Percentiles rank a stretch among this genome's conserved stretches.
Evolutionary conservation across 495 filamentous ascomycete genomes (phyloP).

Genomic region (Halenospora varia): DNA sequence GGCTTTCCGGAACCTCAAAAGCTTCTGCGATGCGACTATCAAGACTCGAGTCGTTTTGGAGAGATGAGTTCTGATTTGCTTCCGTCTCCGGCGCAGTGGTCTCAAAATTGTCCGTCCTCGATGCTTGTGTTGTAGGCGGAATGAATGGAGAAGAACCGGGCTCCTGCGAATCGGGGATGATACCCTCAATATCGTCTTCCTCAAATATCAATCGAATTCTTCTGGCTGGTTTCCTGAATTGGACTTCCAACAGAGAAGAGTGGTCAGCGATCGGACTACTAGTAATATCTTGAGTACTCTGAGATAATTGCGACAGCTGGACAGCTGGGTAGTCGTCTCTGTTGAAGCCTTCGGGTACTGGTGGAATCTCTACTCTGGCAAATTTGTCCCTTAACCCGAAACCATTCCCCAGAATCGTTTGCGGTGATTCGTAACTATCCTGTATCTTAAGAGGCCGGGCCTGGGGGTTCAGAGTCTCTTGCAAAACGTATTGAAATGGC

Average conservation of each 20-base stretch:
- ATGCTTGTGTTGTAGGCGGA: not conserved
- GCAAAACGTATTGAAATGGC: constrained; percentile 11
- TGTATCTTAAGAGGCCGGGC: constrained; percentile 9
- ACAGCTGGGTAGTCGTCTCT: constrained; percentile 9
- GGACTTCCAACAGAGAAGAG: no score
- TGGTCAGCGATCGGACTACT: not conserved
- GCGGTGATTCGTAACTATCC: constrained; percentile 24
- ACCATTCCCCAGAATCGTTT: not conserved
- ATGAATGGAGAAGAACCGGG: not conserved
- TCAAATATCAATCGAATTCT: not conserved
- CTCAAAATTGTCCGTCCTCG: not conserved
- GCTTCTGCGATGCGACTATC: not conserved
- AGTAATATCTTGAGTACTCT: not conserved
- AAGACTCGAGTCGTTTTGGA: not conserved
- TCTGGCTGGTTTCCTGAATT: not conserved
- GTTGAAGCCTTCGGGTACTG: constrained; percentile 13
- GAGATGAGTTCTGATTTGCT: not conserved
- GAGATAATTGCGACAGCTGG: constrained; percentile 13
- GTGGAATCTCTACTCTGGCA: constrained; percentile 14
- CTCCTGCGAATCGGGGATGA: constrained; percentile 19
- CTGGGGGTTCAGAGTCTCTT: not conserved
- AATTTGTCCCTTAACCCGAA: no score
- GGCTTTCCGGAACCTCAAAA: not conserved
- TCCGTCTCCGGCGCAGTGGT: not conserved
- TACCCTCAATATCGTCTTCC: constrained; percentile 12